Base-by-base conservation (phyloP, 495 filamentous ascomycete genomes). In the Articulospora tetracladia region DNA sequence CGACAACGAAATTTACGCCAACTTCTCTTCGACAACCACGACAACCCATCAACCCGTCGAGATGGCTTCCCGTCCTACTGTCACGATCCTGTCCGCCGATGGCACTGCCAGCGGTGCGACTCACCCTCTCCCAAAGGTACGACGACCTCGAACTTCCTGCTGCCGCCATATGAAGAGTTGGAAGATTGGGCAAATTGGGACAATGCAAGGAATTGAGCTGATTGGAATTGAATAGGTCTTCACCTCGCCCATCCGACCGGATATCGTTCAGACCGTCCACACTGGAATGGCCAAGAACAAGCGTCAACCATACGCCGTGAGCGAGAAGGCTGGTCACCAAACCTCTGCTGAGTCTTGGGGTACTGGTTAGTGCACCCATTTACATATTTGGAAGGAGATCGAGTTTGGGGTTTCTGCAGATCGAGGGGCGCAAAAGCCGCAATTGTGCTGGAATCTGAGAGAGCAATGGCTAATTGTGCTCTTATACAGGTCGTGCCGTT, bases 251-350 rank as follows among this genome's bases (percentile, higher is more conserved):
- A 98, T 98, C 83, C 95, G 94, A 77, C 91, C 91, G 68, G 94
- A 98, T 79, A 96, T 98, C 73, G 95, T 98, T 70, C 94, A 98
- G 77, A 78, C 81, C 61, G 94, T 98, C 70, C 94, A 98, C 84
- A 93, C 91, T 71, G 95, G 95, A 72, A 96, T 98, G 87, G 93
- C 93, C 73, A 98, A 97, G 89, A 98, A 98, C 86, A 96, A 95
- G 87, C 87, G 94, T 76, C 94, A 98, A 84, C 93, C 94, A 60
- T 98, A 98, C 79, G 88, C 94, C 70, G 94, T 98, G 84, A 96
- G 91, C 87, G 93, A 97, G 89, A 98, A 98, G 87, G 94, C 94
- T 74, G 94, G 94, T 80, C 95, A 98, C 79, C 94, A 98, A 79
- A 98, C 94, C 69, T 97, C 92, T 74, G 94, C 94, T 76, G 95